Base-by-base conservation (phyloP, 139 green algal species). In the Chlamydomonas sp. region DNA sequence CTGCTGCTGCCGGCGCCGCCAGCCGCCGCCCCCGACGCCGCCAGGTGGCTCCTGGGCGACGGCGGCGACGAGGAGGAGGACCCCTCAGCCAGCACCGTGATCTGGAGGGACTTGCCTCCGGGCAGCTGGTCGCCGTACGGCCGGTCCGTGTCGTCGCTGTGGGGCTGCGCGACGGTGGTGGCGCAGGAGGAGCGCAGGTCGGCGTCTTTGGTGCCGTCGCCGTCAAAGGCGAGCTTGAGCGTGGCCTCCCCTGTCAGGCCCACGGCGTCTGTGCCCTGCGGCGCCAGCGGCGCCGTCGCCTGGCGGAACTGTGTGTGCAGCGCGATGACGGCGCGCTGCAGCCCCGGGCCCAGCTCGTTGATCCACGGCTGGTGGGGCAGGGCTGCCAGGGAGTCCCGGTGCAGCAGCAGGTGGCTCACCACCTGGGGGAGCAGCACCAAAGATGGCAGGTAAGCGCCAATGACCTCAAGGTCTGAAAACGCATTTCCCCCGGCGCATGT, bases 291-390 rank as follows among this genome's bases (percentile, higher is more conserved):
- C 58, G 69, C 18, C 20, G 1, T 58, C 5, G 61, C 7, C 7
- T 20, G 69, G 18, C 81, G 81, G 60, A 63, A 86, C 8, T 9
- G 62, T 5, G 16, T 2, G 60, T 86, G 81, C 60, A 86, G 68
- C 2, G 8, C 9, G 12, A 49, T n/a, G 16, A 78, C 20, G 20
- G 69, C 69, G 9, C 60, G 59, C 10, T 16, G 12, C 81, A 86
- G 81, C 1, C 69, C 60, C 0, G 81, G 69, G 4, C 81, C 81
- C 7, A 79, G 81, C 7, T 58, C 81, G 9, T 64, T 60, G 0
- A 87, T 31, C 82, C 82, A 80, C 3, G 61, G 71, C 82, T 87
- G 82, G 71, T 80, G 61, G 10, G 72, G 9, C 60, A 80, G 20
- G 31, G 31, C 31, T 1, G 61, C 4, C 20, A 87, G 4, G 0